Evolutionary conservation across 352 stramenopile genomes (phyloP).

Genomic region (Aphanomyces invadans): DNA sequence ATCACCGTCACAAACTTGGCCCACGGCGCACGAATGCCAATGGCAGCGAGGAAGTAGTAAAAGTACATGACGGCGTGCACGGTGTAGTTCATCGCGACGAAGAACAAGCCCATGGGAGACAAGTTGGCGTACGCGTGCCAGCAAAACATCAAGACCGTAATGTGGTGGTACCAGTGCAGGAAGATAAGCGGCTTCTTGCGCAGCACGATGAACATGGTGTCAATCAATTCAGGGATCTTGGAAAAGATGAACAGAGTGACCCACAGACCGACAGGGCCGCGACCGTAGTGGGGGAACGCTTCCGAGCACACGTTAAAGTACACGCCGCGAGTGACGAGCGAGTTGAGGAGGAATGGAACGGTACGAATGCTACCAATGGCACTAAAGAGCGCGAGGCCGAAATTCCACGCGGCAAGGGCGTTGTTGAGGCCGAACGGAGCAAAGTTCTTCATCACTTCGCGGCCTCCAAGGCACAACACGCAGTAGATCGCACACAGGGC

Average conservation of each 20-base stretch:
- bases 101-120: slow-evolving; percentile 90
- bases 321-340: slow-evolving; percentile 61
- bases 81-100: slow-evolving; percentile 97
- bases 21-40: slow-evolving; percentile 69
- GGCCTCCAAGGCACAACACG: slow-evolving; percentile 65
- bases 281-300: slow-evolving; percentile 57
- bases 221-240: slow-evolving; percentile 89
- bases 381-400: slow-evolving; percentile 66
- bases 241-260: slow-evolving; percentile 84
- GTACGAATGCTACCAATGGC: slow-evolving; percentile 65
- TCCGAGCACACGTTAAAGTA: slow-evolving; percentile 79
- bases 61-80: slow-evolving; percentile 98
- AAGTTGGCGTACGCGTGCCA: slow-evolving; percentile 94
- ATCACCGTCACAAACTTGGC: slow-evolving; percentile 81
- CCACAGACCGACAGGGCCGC: slow-evolving; percentile 63
- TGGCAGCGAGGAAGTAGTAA: slow-evolving; percentile 90
- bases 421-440: slow-evolving; percentile 67
- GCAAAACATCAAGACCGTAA: slow-evolving; percentile 96
- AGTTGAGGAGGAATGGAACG: slow-evolving; percentile 76
- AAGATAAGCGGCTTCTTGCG: slow-evolving; percentile 97
- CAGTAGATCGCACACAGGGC: slow-evolving; percentile 58
- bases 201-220: slow-evolving; percentile 97
- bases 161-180: slow-evolving; percentile 98
- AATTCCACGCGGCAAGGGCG: slow-evolving; percentile 73
- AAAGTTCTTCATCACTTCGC: slow-evolving; percentile 68